Percentiles rank a stretch among this genome's conserved stretches.
Evolutionary conservation across 805 yeast genomes (phyloP).

Genomic region (Schwanniomyces yamadae): DNA sequence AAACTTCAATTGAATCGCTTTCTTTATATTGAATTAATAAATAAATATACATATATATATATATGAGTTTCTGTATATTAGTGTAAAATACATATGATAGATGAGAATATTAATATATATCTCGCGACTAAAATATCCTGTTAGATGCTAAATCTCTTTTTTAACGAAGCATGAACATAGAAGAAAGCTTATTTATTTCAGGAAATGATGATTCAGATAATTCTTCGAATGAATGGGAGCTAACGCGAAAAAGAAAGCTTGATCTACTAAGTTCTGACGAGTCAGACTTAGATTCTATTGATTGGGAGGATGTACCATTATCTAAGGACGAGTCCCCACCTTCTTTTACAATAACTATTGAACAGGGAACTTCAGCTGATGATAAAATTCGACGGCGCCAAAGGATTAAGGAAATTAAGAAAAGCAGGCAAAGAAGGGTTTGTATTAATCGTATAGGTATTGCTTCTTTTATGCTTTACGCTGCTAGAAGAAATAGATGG

Average conservation of each 20-base stretch:
- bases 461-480: conserved; percentile 22
- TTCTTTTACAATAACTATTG: too few relatives aligned
- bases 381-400: too few relatives aligned
- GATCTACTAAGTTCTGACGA: neutral
- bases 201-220: conserved; percentile 5
- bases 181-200: conserved; percentile 1
- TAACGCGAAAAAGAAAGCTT: neutral
- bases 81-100: too few relatives aligned
- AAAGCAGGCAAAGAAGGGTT: conserved; percentile 8
- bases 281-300: conserved; percentile 11
- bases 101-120: too few relatives aligned
- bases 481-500: conserved; percentile 18
- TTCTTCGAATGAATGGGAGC: neutral
- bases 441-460: conserved; percentile 22
- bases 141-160: neutral
- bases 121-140: too few relatives aligned
- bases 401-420: conserved; percentile 3
- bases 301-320: conserved; percentile 19
- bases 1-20: too few relatives aligned
- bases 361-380: too few relatives aligned
- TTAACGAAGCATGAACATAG: neutral
- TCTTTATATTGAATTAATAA: too few relatives aligned
- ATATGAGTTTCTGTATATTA: too few relatives aligned
- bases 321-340: too few relatives aligned
- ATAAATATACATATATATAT: too few relatives aligned